Conservation (phyloP, 2,329 filamentous ascomycete species). For the Ophiostoma quercus region DNA sequence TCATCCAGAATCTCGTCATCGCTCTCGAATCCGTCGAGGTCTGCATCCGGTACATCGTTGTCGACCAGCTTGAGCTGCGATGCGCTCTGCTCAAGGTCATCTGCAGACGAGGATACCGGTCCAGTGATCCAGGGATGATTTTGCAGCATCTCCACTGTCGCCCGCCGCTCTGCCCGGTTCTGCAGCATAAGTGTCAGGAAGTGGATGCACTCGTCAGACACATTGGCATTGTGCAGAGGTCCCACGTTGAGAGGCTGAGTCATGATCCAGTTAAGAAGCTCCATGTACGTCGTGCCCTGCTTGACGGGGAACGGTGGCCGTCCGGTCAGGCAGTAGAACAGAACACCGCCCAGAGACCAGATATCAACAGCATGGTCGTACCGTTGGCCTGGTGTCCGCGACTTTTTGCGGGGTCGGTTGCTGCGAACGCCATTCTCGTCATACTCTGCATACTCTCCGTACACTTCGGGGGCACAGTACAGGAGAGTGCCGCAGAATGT, state of each 20-base stretch:
- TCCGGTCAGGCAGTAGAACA: slow-evolving; percentile 79
- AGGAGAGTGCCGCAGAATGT: slow-evolving; percentile 95
- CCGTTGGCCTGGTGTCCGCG: slow-evolving; percentile 51
- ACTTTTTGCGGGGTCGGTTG: slow-evolving; percentile 58
- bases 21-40: slow-evolving; percentile 25
- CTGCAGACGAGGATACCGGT: slow-evolving; percentile 46
- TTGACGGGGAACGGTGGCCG: slow-evolving; percentile 76
- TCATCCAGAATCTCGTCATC: slow-evolving; percentile 34
- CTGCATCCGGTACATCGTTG: neutral
- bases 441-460: slow-evolving; percentile 64
- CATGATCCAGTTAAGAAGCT: slow-evolving; percentile 84
- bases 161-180: slow-evolving; percentile 70
- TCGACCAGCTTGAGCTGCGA: slow-evolving; percentile 58
- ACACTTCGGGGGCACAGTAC: slow-evolving; percentile 96
- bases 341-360: slow-evolving; percentile 90
- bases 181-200: slow-evolving; percentile 76
- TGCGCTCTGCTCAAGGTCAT: slow-evolving; percentile 53
- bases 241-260: slow-evolving; percentile 61
- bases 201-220: slow-evolving; percentile 65
- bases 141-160: slow-evolving; percentile 65
- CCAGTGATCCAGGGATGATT: slow-evolving; percentile 66
- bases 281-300: slow-evolving; percentile 67
- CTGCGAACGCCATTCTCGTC: slow-evolving; percentile 56
- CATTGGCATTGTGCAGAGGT: slow-evolving; percentile 52
- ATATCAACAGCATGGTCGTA: slow-evolving; percentile 93